phyloP scores from a whole-genome alignment of 2,329 filamentous ascomycete species.

The Pezicula rhizophila region DNA sequence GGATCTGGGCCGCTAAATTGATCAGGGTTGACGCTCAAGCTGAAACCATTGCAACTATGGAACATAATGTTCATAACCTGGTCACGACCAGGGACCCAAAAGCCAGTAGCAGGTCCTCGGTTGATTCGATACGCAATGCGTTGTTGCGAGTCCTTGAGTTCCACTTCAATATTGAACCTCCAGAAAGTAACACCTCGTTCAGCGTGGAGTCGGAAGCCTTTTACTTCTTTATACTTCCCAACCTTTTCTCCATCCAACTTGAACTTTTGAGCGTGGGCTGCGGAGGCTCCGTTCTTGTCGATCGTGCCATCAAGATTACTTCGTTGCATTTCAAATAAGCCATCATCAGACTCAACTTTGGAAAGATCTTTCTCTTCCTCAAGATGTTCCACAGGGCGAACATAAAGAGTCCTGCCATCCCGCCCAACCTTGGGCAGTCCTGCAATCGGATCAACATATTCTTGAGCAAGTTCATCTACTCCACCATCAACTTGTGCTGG shows the following conservation, averaged over 20 bases:
- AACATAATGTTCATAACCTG: slow-evolving; percentile 99
- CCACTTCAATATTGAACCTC: slow-evolving; percentile 92
- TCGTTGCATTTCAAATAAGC: slow-evolving; percentile 68
- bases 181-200: slow-evolving; percentile 92
- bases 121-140: slow-evolving; percentile 96
- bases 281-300: slow-evolving; percentile 48
- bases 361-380: slow-evolving; percentile 75
- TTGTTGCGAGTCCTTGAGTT: slow-evolving; percentile 70
- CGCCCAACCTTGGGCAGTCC: slow-evolving; percentile 82
- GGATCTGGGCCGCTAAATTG: slow-evolving; percentile 88
- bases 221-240: slow-evolving; percentile 76
- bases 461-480: slow-evolving; percentile 58
- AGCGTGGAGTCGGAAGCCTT: slow-evolving; percentile 73
- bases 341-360: slow-evolving; percentile 69
- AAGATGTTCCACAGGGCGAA: slow-evolving; percentile 81
- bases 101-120: slow-evolving; percentile 76
- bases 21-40: slow-evolving; percentile 68
- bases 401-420: slow-evolving; percentile 79
- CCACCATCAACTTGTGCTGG: slow-evolving; percentile 62
- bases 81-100: slow-evolving; percentile 84
- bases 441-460: slow-evolving; percentile 85
- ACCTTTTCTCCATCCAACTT: slow-evolving; percentile 71
- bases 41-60: slow-evolving; percentile 96
- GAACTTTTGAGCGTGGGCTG: slow-evolving; percentile 45
- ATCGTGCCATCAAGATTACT: slow-evolving; percentile 45